Evolutionary conservation across 768 basidiomycete species (phyloP).

Genomic region (Boletus vermiculosoides): DNA sequence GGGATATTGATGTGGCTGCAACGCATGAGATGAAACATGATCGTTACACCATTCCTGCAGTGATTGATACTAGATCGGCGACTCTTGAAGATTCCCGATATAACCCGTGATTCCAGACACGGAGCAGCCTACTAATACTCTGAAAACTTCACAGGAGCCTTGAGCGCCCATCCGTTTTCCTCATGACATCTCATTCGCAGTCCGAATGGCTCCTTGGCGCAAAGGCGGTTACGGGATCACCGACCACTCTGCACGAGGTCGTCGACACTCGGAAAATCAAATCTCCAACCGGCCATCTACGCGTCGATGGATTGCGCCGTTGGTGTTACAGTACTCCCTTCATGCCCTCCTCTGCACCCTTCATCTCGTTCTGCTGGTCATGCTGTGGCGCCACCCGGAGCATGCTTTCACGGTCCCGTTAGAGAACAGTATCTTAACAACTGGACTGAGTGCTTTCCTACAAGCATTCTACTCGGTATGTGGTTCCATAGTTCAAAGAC

Average conservation of each 20-base stretch:
- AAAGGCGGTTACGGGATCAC: not conserved
- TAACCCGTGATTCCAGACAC: too few relatives aligned
- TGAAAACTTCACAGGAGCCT: not conserved
- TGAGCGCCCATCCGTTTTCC: not conserved
- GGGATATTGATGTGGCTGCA: too few relatives aligned
- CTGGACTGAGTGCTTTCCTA: not conserved
- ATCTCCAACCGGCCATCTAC: not conserved
- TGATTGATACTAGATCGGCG: too few relatives aligned
- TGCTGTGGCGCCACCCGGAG: not conserved
- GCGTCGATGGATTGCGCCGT: not conserved
- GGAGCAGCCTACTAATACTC: too few relatives aligned
- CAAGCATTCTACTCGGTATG: conserved; percentile 3
- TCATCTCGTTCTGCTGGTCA: not conserved
- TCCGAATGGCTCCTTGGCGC: not conserved
- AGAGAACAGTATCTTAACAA: not conserved
- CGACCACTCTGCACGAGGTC: not conserved
- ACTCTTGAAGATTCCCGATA: too few relatives aligned
- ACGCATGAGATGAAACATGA: too few relatives aligned
- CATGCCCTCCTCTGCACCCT: not conserved
- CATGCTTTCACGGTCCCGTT: not conserved
- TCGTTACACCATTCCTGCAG: too few relatives aligned
- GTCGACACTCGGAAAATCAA: not conserved
- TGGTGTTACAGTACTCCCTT: not conserved
- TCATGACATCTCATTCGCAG: not conserved
- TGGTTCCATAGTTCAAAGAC: not conserved